Base-by-base conservation (phyloP, 2,329 filamentous ascomycete genomes). In the Aspergillus sp. region DNA sequence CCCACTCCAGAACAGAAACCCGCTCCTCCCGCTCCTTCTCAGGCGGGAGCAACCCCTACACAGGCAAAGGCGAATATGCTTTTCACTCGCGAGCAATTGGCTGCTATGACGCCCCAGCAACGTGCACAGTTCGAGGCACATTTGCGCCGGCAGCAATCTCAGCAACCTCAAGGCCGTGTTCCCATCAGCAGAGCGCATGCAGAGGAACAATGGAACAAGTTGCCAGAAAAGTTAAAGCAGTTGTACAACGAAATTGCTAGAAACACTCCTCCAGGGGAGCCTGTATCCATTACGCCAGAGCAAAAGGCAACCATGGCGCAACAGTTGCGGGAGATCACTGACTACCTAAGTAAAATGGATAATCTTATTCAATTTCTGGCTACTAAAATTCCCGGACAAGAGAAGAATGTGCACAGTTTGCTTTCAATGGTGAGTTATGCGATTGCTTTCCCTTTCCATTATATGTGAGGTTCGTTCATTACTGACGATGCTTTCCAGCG, bases 291-390 rank as follows among this genome's bases (percentile, higher is more conserved):
- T 58, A 70, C 74, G 19, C 72, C 78, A 17, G 75, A 78, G 56
- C 71, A 76, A 57, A 78, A 76, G 58, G 64, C 69, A 59, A 56
- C 69, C 21, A 75, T 80, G 76, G 63, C 71, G 39, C 71, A 80
- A 64, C 72, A 78, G 58, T 68, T 81, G 43, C 73, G 73, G 41
- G 76, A 78, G 4, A 72, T 69, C 38, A 74, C 74, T 56, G 76
- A 78, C 53, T 77, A 81, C 70, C 65, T 82, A 17, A 69, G 72
- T 36, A 74, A 78, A 54, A 71, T 81, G 67, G 79, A 82, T 63
- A 65, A 70, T 2, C 70, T 81, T 36, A 71, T 81, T 4, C 69
- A 74, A 41, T 76, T 73, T 36, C 76, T 79, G 50, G 69, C 72
- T 5, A 77, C 72, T 5, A 77, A 74, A 58, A 65, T 77, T 36